A percentile compares a stretch with the other conserved stretches of the same genome.
These are phyloP conservation scores for Saccharum hybrid DNA, from an alignment of 202 grass and related monocot species.

Conservation along the genomic window DNA sequence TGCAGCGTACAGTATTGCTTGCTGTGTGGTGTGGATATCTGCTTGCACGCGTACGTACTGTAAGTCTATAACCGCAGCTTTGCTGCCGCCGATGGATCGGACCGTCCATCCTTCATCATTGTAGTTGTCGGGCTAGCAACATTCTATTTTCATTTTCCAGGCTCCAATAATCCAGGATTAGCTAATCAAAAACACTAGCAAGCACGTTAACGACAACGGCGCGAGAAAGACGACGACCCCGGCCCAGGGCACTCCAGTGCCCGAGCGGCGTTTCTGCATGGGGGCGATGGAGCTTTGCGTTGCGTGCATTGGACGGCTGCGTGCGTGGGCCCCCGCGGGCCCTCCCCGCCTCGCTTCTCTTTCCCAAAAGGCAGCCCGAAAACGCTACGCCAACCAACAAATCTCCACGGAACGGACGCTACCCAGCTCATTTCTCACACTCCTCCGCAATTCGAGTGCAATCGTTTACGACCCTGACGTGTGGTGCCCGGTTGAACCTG, in stretches of 20 bases:
- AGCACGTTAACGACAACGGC: too few relatives aligned
- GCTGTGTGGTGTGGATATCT: too few relatives aligned
- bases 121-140: too few relatives aligned
- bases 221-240: neutral
- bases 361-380: neutral
- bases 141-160: too few relatives aligned
- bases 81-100: too few relatives aligned
- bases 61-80: too few relatives aligned
- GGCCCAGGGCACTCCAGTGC: neutral
- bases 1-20: too few relatives aligned
- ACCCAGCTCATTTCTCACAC: neutral
- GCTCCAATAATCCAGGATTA: too few relatives aligned
- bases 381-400: neutral
- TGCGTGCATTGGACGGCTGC: slow-evolving; percentile 25
- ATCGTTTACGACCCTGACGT: neutral
- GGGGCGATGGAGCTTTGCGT: neutral
- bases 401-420: neutral
- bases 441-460: neutral
- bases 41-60: too few relatives aligned
- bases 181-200: too few relatives aligned
- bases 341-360: neutral
- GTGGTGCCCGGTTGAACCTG: neutral
- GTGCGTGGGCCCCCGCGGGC: neutral
- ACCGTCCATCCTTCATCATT: too few relatives aligned
- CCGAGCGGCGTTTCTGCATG: slow-evolving; percentile 12